Evolutionary conservation across 768 basidiomycete species (phyloP), one percentile per base, ranked within the genome.

Genomic region (Pleurotus tuoliensis): DNA sequence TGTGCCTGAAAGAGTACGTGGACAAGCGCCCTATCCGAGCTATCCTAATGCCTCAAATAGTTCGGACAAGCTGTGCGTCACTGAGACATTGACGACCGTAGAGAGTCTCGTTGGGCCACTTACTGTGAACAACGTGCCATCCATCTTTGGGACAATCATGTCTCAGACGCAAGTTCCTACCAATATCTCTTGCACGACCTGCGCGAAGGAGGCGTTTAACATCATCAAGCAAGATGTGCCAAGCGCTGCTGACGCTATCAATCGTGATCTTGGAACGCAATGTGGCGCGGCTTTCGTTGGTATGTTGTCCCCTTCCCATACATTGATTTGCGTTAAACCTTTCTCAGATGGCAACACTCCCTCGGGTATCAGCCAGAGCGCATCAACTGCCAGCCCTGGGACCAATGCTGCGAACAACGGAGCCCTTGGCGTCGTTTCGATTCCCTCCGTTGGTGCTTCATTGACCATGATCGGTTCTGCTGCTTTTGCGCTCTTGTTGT

Each of bases 1-100:
- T 71, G 8, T 92, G 90, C 66, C 69, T 90, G 63, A 77, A 83
- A 57, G 79, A 88, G 89, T 90, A 64, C 59, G 84, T 77, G 3
- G 12, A 2, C 20, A 55, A 18, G 5, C n/a, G 27, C 25, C 34
- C 34, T 27, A 44, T 18, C 13, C 34, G 20, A 15, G 12, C 25
- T 43, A 9, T 4, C 24, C 5, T 45, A 8, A 30, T 30, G 38
- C 8, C 45, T 77, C 76, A 56, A 73, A 71, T 22, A 67, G 62
- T 41, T 73, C 73, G 5, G 72, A 74, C 57, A 34, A 45, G n/a
- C 25, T 59, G 22, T 92, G 90, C 64, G 61, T 79, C 22, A 82
- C 83, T 0, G 76, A 90, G 61, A 70, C 75, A 6, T 75, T 91
- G 9, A 79, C 71, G 20, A 76, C 75, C 61, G 60, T 87, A 15